Conservation (phyloP, 164 flowering plant species). For the Annona cherimola region DNA sequence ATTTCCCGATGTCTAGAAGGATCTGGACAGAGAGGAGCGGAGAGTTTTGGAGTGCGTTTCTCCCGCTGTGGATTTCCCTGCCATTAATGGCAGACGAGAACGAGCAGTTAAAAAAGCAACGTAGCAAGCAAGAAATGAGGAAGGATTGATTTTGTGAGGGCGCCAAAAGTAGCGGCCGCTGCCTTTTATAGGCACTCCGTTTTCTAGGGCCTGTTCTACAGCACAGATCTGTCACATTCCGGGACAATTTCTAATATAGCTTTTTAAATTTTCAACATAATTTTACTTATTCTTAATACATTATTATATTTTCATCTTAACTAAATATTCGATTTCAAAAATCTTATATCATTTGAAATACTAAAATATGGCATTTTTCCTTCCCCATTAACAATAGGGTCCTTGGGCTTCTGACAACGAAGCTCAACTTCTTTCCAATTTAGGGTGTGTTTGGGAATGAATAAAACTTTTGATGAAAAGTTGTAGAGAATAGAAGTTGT, state of each 20-base stretch:
- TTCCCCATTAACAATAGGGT: no score
- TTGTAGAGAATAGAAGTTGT: no score
- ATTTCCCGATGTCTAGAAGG: background rate
- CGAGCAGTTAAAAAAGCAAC: slow-evolving; percentile 5
- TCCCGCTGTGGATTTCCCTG: background rate
- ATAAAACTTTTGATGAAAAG: no score
- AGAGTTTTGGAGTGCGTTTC: background rate
- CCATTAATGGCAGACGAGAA: background rate
- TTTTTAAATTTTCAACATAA: no score
- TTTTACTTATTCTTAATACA: no score
- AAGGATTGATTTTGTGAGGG: background rate
- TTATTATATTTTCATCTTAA: background rate
- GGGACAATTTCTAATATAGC: background rate
- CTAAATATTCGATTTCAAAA: no score
- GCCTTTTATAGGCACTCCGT: no score
- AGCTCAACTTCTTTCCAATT: no score
- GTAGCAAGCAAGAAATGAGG: slow-evolving; percentile 5
- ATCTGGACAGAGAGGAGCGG: background rate
- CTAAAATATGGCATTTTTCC: background rate
- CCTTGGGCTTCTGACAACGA: no score
- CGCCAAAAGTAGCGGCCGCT: slow-evolving; percentile 3
- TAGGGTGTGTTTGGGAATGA: no score
- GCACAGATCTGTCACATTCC: background rate
- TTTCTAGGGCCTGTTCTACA: no score
- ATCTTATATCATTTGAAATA: no score